Percentiles rank a stretch among this genome's conserved stretches.
Evolutionary conservation across 257 asterid species (phyloP).

Genomic region (Paraleonurus japonicus): DNA sequence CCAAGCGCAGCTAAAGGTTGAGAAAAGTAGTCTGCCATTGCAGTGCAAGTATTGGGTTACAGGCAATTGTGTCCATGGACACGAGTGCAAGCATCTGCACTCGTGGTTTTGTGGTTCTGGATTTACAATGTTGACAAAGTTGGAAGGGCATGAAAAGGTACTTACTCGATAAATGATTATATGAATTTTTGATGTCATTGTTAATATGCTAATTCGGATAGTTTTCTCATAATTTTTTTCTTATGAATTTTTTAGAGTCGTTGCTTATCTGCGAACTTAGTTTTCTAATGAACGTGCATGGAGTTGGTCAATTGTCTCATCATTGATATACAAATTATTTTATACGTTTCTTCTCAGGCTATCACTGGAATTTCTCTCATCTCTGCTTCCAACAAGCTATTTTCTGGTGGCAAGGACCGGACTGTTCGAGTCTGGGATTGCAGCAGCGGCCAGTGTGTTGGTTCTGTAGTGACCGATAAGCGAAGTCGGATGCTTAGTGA

Average conservation of each 20-base stretch:
- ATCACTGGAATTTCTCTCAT: slow-evolving; percentile 52
- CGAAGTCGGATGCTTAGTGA: slow-evolving; percentile 45
- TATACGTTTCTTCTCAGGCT: slow-evolving; percentile 27
- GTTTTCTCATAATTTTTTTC: neutral
- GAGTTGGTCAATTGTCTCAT: neutral
- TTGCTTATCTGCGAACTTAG: neutral
- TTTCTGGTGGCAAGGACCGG: slow-evolving; percentile 42
- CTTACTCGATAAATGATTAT: neutral
- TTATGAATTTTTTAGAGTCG: neutral
- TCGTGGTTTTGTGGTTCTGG: slow-evolving; percentile 47
- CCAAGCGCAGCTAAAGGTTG: slow-evolving; percentile 1
- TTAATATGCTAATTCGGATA: neutral
- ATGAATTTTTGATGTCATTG: neutral
- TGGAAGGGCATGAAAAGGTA: slow-evolving; percentile 60
- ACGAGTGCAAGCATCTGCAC: slow-evolving; percentile 46
- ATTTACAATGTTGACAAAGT: slow-evolving; percentile 45
- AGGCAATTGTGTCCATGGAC: slow-evolving; percentile 46
- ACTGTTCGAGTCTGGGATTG: slow-evolving; percentile 47
- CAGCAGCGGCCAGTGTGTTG: slow-evolving; percentile 49
- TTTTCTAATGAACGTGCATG: neutral
- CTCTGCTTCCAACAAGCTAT: slow-evolving; percentile 45
- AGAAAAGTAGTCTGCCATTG: slow-evolving; percentile 14
- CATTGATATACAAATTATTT: neutral
- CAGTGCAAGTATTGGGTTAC: slow-evolving; percentile 45
- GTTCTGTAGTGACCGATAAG: slow-evolving; percentile 21